Base-by-base conservation (phyloP, 2,329 filamentous ascomycete genomes). In the Epichloe festucae region DNA sequence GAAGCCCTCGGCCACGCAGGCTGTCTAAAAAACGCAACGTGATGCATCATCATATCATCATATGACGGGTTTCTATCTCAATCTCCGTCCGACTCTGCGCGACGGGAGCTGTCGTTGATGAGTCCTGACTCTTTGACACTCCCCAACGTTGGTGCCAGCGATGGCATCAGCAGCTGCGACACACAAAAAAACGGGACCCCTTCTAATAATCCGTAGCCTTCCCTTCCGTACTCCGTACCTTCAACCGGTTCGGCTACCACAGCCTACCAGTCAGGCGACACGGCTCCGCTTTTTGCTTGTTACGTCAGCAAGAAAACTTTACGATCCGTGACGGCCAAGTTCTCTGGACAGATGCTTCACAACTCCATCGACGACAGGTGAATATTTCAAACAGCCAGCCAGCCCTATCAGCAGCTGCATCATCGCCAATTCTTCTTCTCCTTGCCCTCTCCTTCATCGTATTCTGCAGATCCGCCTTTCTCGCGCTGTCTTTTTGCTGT, bases 251-350 rank as follows among this genome's bases (percentile, higher is more conserved):
- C 27, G 27, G 27, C 8, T 31, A 31, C 17, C 17, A 17, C 17
- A 17, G 17, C 17, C 17, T 17, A 17, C 27, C 27, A 17, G 40
- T 17, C 40, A 14, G 15, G n/a, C 15, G 17, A 50, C 27, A 41
- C 8, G 17, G 23, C 21, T 39, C 41, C 49, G 36, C 42, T 46
- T 34, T 46, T 45, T 41, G 11, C 1, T 5, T 5, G 49, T 57
- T 57, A 57, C 53, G 54, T 58, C 57, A 58, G 56, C 57, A 52
- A 46, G 41, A 53, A 59, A 59, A 56, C 48, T 55, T 54, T 54
- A 54, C 55, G 41, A 42, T 15, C 40, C 4, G 21, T 49, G 41
- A 11, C 52, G 41, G 46, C 40, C 47, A 46, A 39, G 34, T 19
- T 19, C 44, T 31, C 31, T n/a, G 7, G 21, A 49, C 41, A 39